Conservation (phyloP, 2,329 filamentous ascomycete species). For the Pseudogymnoascus sp. region DNA sequence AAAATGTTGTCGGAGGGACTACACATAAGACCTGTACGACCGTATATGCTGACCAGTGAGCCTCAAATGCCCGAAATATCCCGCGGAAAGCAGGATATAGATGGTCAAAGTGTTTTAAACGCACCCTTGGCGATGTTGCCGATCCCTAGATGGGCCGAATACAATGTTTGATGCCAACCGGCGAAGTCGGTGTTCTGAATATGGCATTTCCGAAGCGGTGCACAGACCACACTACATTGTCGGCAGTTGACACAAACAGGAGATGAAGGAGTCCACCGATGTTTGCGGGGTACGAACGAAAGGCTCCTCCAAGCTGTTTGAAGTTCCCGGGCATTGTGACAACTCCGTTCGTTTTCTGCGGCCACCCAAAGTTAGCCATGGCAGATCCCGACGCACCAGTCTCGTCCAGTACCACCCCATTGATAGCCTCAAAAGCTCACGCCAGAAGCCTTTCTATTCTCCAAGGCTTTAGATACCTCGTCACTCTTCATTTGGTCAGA, state of each 20-base stretch:
- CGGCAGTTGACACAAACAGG: not conserved
- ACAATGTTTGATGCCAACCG: not conserved
- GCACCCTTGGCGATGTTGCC: not conserved
- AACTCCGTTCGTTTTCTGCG: not conserved
- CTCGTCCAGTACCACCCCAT: not conserved
- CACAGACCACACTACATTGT: not conserved
- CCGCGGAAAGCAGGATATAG: not conserved
- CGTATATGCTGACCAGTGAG: not conserved
- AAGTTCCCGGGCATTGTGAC: not conserved
- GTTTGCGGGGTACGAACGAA: not conserved
- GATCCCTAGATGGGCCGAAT: not conserved
- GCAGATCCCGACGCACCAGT: not conserved
- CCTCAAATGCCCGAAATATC: not conserved
- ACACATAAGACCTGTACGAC: not conserved
- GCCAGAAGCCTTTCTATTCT: not conserved
- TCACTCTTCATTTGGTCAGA: not conserved
- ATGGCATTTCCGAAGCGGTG: not conserved
- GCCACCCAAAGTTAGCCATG: not conserved
- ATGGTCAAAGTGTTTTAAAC: not conserved
- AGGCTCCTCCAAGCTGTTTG: not conserved
- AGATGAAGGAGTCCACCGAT: not conserved
- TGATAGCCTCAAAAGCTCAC: not conserved
- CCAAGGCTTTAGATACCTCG: not conserved
- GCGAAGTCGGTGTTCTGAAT: not conserved
- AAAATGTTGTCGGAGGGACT: not conserved